Base-by-base conservation (phyloP, 768 basidiomycete genomes). In the Calocybe cyanea region DNA sequence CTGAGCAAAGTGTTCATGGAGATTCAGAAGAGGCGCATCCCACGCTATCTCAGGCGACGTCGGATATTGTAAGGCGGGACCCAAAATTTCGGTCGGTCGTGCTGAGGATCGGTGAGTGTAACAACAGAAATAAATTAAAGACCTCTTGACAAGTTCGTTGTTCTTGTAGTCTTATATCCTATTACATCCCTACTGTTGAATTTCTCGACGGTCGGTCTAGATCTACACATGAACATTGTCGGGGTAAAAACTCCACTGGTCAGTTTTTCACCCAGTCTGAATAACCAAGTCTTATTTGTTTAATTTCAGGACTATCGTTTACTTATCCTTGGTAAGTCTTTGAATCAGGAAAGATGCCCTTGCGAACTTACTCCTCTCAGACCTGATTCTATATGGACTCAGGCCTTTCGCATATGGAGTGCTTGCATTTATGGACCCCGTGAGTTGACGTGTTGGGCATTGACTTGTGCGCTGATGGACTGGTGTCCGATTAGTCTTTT, bases 131-230 rank as follows among this genome's bases (percentile, higher is more conserved):
- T 31, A 15, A 8, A 32, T n/a, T n/a, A n/a, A n/a, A n/a, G n/a
- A n/a, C n/a, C n/a, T n/a, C n/a, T n/a, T n/a, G n/a, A n/a, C n/a
- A n/a, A n/a, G n/a, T n/a, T n/a, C n/a, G n/a, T n/a, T n/a, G n/a
- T n/a, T 23, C 19, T n/a, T 8, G 2, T 31, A 50, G 49, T 30
- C 7, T 36, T 51, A 4, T 51, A 51, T 23, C 49, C 49, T 1
- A 42, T 51, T 6, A 30, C 46, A 4, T 46, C 40, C 3, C 21
- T 51, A 3, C 18, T 51, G 3, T n/a, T 51, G 34, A 51, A 51
- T 30, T 42, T 42, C 32, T 37, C 39, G 3, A 51, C 49, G 4
- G 45, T 51, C 5, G 20, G 14, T 19, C 20, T 46, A 33, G 49
- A 51, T 37, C 45, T 51, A 7, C 19, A 51, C 35, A 35, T 43